Conservation (phyloP, 768 basidiomycete species). For the Boletus sensibilis region DNA sequence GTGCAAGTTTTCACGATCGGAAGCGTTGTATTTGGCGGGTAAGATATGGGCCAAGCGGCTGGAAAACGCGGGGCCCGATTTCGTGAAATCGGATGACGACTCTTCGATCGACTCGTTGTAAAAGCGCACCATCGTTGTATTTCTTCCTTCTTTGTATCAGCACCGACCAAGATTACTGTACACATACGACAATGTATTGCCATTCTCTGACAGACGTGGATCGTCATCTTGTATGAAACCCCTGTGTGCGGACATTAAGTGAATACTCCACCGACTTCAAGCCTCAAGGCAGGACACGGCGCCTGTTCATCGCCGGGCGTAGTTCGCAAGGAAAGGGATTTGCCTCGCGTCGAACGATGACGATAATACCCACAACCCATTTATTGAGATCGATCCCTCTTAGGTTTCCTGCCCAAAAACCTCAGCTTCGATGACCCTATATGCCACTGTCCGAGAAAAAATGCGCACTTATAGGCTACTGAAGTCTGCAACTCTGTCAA, state of each 20-base stretch:
- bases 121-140: neutral
- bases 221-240: neutral
- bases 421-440: slow-evolving; percentile 1
- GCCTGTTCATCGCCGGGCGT: slow-evolving; percentile 6
- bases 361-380: slow-evolving; percentile 17
- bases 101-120: slow-evolving; percentile 13
- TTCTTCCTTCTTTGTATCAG: slow-evolving; percentile 12
- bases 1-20: slow-evolving; percentile 23
- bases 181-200: neutral
- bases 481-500: neutral
- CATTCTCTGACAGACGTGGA: slow-evolving; percentile 1
- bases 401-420: neutral
- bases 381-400: neutral
- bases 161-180: neutral
- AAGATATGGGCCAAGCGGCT: slow-evolving; percentile 25
- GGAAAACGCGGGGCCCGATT: slow-evolving; percentile 22
- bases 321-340: slow-evolving; percentile 1
- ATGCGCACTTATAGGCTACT: slow-evolving; percentile 2
- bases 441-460: slow-evolving; percentile 1
- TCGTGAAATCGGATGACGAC: slow-evolving; percentile 22
- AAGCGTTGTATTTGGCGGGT: slow-evolving; percentile 22
- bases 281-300: neutral
- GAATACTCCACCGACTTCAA: neutral
- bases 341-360: slow-evolving; percentile 11
- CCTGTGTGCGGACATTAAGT: slow-evolving; percentile 14